Conservation (phyloP, 2,329 filamentous ascomycete species). For the Pyrenochaeta sp. region DNA sequence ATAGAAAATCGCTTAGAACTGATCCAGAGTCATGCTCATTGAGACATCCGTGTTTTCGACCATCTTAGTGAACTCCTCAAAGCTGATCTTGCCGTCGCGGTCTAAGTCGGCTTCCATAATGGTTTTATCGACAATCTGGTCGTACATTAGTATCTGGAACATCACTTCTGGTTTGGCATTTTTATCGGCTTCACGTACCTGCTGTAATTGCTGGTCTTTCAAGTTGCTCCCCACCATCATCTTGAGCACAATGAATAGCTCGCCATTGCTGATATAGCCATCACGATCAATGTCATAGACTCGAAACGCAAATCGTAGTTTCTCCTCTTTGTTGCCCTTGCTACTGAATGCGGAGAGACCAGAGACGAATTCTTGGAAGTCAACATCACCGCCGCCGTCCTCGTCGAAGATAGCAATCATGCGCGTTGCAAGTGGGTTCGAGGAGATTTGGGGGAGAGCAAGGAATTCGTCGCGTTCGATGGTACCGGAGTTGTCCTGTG, state of each 20-base stretch:
- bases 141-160: neutral
- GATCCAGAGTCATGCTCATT: constrained; percentile 74
- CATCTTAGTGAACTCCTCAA: constrained; percentile 99
- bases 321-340: constrained; percentile 99
- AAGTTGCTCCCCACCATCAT: constrained; percentile 99
- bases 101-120: constrained; percentile 99
- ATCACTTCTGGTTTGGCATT: constrained; percentile 5
- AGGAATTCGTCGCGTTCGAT: constrained; percentile 99
- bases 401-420: constrained; percentile 99
- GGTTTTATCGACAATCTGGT: constrained; percentile 97
- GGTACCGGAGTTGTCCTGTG: constrained; percentile 96
- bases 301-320: constrained; percentile 97
- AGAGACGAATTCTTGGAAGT: constrained; percentile 98
- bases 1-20: constrained; percentile 42
- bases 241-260: constrained; percentile 99
- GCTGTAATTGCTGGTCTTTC: constrained; percentile 98
- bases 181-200: constrained; percentile 53
- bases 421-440: constrained; percentile 94
- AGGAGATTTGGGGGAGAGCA: constrained; percentile 94
- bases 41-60: constrained; percentile 88
- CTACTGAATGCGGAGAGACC: constrained; percentile 94
- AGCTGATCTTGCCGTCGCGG: constrained; percentile 96
- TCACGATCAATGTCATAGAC: constrained; percentile 99
- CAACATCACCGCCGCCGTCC: constrained; percentile 95
- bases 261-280: constrained; percentile 97